Conservation (phyloP, 140 eudicot species). For the Bidens hawaiensis region DNA sequence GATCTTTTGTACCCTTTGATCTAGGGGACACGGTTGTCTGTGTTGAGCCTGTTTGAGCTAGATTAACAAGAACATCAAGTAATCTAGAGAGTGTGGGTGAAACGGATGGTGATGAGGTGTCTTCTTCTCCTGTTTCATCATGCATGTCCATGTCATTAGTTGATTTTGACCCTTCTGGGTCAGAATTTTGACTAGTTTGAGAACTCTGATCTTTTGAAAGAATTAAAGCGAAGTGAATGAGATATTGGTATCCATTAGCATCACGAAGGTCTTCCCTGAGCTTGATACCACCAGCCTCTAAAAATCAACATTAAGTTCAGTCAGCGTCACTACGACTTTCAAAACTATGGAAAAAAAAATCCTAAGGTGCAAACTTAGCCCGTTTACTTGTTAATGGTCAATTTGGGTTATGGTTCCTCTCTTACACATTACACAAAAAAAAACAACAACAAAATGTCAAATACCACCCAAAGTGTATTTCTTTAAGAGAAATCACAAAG, state of each 20-base stretch:
- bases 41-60: constrained; percentile 71
- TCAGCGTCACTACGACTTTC: constrained; percentile 22
- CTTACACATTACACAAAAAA: background rate
- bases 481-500: background rate
- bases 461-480: background rate
- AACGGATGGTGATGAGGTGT: constrained; percentile 37
- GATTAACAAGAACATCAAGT: constrained; percentile 81
- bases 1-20: constrained; percentile 38
- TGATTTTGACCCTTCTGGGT: constrained; percentile 29
- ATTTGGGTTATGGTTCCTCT: background rate
- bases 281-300: constrained; percentile 89
- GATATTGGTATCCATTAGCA: constrained; percentile 94
- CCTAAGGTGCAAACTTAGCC: background rate
- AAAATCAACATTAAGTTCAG: constrained; percentile 24
- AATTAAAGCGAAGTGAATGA: constrained; percentile 82
- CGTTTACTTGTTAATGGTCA: background rate
- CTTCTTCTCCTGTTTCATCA: constrained; percentile 34
- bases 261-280: constrained; percentile 96
- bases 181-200: constrained; percentile 31
- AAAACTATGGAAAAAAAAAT: background rate
- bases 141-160: constrained; percentile 26
- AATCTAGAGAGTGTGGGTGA: constrained; percentile 89
- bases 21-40: constrained; percentile 37
- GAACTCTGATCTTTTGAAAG: constrained; percentile 49
- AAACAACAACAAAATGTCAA: background rate